Evolutionary conservation across 345 rosid genomes (phyloP).

Genomic region (Citropsis articulata): DNA sequence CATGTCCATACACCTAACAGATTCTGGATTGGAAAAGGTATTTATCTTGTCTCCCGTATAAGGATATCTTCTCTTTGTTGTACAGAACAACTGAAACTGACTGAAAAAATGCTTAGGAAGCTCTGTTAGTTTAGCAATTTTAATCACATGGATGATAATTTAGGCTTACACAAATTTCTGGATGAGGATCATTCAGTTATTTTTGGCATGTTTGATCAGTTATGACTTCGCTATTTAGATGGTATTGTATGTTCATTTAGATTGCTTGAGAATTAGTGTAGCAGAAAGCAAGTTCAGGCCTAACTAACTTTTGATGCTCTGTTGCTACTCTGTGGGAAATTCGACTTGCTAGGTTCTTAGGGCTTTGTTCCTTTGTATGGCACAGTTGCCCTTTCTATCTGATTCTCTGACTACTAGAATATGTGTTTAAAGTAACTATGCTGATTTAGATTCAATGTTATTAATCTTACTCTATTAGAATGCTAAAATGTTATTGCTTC

Average conservation of each 20-base stretch:
- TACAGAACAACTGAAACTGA: neutral
- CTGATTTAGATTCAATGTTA: neutral
- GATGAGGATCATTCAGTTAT: neutral
- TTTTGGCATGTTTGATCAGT: neutral
- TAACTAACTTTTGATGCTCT: neutral
- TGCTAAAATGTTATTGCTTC: constrained; percentile 11
- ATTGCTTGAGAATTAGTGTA: neutral
- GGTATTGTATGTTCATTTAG: neutral
- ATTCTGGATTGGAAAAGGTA: constrained; percentile 92
- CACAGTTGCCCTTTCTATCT: neutral
- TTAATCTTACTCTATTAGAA: neutral
- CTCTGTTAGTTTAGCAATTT: neutral
- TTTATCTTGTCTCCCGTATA: neutral
- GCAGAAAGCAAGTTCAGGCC: neutral
- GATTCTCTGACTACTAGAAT: neutral
- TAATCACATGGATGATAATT: neutral
- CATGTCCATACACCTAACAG: constrained; percentile 86
- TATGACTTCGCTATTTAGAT: neutral
- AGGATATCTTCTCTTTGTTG: neutral
- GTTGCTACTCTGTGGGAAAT: neutral
- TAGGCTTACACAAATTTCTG: neutral
- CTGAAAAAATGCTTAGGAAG: neutral
- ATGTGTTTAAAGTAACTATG: neutral
- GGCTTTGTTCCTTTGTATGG: neutral
- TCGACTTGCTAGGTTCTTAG: neutral